Evolutionary conservation across 2,329 filamentous ascomycete species (phyloP).

Genomic region (Ascochyta clinopodiicola): DNA sequence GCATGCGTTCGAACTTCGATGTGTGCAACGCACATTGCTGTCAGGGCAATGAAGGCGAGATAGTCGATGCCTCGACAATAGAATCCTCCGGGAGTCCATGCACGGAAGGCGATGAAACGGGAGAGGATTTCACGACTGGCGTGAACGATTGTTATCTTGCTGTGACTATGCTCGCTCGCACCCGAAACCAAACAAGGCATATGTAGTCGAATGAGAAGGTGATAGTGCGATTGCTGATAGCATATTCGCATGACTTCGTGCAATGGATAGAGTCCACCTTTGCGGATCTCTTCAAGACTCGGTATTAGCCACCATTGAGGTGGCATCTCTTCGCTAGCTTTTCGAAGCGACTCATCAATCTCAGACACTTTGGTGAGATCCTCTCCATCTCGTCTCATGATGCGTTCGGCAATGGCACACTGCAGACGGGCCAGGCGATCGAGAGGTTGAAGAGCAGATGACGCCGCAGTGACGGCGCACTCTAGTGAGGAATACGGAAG

Average conservation of each 20-base stretch:
- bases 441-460: slow-evolving; percentile 16
- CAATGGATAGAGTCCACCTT: neutral
- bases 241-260: slow-evolving; percentile 12
- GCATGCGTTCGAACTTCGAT: slow-evolving; percentile 17
- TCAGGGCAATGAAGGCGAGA: slow-evolving; percentile 26
- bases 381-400: slow-evolving; percentile 50
- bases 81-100: slow-evolving; percentile 9
- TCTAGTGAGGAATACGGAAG: slow-evolving; percentile 35
- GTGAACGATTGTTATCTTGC: slow-evolving; percentile 20
- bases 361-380: slow-evolving; percentile 12
- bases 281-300: neutral
- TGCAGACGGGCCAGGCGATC: slow-evolving; percentile 42
- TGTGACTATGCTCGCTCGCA: slow-evolving; percentile 4
- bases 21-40: slow-evolving; percentile 27
- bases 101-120: slow-evolving; percentile 21
- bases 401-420: slow-evolving; percentile 42
- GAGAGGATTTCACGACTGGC: slow-evolving; percentile 23
- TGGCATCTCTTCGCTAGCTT: slow-evolving; percentile 18
- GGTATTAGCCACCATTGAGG: slow-evolving; percentile 25
- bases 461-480: too few species aligned
- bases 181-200: slow-evolving; percentile 26
- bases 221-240: slow-evolving; percentile 25
- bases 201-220: slow-evolving; percentile 25
- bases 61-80: slow-evolving; percentile 27
- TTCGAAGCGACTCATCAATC: slow-evolving; percentile 28